Conservation (phyloP, 148 eudicot genomes). For the Cornus controversa region DNA sequence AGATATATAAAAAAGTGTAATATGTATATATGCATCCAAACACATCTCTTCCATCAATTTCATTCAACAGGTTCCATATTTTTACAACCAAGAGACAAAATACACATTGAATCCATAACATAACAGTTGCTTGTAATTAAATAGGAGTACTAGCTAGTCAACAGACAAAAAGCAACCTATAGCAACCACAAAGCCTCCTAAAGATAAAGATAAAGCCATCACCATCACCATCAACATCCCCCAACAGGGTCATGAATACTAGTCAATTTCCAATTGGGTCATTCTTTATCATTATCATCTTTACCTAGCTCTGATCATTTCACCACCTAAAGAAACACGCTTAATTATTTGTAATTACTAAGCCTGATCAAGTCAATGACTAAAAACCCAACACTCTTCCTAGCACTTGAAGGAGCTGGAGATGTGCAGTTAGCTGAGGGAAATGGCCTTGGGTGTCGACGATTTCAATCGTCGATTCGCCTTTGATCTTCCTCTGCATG, state of each 20-base stretch:
- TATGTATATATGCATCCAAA: not conserved
- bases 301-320: too few species aligned
- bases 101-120: too few species aligned
- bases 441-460: conserved; percentile 73
- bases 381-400: conserved; percentile 27
- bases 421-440: conserved; percentile 66
- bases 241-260: too few species aligned
- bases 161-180: not conserved
- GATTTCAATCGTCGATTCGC: conserved; percentile 49
- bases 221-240: not conserved
- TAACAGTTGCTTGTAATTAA: not conserved
- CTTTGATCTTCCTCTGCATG: conserved; percentile 61
- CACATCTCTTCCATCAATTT: not conserved
- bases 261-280: not conserved
- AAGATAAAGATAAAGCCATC: not conserved
- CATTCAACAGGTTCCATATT: not conserved
- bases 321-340: too few species aligned
- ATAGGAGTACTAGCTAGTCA: not conserved
- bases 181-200: not conserved
- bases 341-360: too few species aligned
- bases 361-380: not conserved
- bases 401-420: conserved; percentile 56
- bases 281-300: too few species aligned
- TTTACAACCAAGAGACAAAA: not conserved
- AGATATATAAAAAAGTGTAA: too few species aligned